Conservation (phyloP, 225 moss, liverwort and hornwort species). For the Sphagnum tenellum region DNA sequence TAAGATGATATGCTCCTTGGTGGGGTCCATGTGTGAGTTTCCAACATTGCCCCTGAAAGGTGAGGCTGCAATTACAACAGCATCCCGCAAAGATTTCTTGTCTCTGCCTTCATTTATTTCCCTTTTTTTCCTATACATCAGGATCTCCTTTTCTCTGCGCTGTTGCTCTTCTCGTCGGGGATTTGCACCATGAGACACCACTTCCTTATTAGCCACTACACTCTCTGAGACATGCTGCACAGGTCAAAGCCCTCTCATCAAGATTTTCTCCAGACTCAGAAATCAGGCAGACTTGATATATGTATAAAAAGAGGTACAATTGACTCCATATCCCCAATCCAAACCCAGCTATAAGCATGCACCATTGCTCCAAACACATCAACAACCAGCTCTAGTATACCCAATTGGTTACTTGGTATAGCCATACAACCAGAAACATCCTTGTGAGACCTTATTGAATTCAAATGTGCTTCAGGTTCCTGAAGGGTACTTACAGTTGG, state of each 20-base stretch:
- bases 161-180: conserved; percentile 65
- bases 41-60: conserved; percentile 27
- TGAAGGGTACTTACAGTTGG: conserved; percentile 35
- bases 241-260: conserved; percentile 1
- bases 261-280: too few relatives aligned
- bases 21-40: conserved; percentile 33
- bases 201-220: conserved; percentile 44
- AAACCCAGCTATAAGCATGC: too few relatives aligned
- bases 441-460: too few relatives aligned
- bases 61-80: conserved; percentile 23
- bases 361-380: too few relatives aligned
- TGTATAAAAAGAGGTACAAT: too few relatives aligned
- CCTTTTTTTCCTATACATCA: conserved; percentile 69
- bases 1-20: conserved; percentile 37
- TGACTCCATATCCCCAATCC: too few relatives aligned
- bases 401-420: too few relatives aligned
- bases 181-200: conserved; percentile 17
- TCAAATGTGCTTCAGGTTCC: neutral
- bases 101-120: conserved; percentile 61
- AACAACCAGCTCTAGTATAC: too few relatives aligned
- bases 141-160: conserved; percentile 57
- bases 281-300: too few relatives aligned
- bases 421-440: too few relatives aligned
- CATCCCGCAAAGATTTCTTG: conserved; percentile 49
- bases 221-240: conserved; percentile 38